Base-by-base conservation (phyloP, 1,139 yeast genomes). In the Candida pseudocylindracea region DNA sequence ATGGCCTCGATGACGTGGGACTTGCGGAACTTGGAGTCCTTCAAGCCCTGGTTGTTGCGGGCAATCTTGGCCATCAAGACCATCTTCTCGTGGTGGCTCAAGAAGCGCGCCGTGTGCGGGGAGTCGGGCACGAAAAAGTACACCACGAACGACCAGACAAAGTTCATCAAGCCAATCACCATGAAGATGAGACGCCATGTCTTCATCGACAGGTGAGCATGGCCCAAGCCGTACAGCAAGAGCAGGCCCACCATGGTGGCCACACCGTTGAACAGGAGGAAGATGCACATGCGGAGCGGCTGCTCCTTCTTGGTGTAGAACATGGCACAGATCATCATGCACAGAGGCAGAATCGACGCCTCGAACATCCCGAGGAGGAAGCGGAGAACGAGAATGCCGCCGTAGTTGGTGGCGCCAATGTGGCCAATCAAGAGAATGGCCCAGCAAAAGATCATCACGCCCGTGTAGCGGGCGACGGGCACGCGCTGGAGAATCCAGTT, bases 391-490 rank as follows among this genome's bases (percentile, higher is more conserved):
- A 68, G 50, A 29, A 65, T 50, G 0, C 71, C 60, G 4, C 63
- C 67, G 41, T 65, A 67, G 37, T 50, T 48, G 6, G 29, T 42
- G 24, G 47, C 45, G 2, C 67, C 67, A 24, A 67, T 55, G 40
- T 63, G 71, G 15, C 62, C 62, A 28, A 63, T 53, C 30, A 68
- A 47, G 5, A 65, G 51, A 7, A 58, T 42, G 1, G 72, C 68
- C 76, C 78, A 70, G 2, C 54, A 36, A 7, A 62, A 42, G 32
- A 69, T 52, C 39, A 56, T 55, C 4, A 45, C 37, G 6, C 67
- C 62, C 27, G 67, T 50, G 32, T 58, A 56, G 42, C 65, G 69
- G 1, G 68, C 70, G 12, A 70, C 54, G 2, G 75, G 74, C 33
- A 55, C 55, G 38, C 54, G 55, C 44, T 71, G 71, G 30, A 71